Base-by-base conservation (phyloP, 2,329 filamentous ascomycete species). In the Setomelanomma holmii region DNA sequence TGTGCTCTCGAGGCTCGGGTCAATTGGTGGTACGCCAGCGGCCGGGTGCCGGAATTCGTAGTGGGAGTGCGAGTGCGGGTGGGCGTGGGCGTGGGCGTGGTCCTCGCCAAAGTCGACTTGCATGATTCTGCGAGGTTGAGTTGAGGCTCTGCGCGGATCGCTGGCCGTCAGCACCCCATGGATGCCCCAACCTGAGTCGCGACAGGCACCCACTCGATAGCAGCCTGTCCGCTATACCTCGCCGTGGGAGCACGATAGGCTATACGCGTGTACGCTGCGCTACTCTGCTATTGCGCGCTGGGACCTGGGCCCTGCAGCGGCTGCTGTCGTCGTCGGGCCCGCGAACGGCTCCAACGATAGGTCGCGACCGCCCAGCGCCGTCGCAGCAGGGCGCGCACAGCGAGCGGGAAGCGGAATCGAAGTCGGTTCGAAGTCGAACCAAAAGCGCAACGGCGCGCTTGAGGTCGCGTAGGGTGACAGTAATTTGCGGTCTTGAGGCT, bases 31-130 rank as follows among this genome's bases (percentile, higher is more conserved):
- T 57, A 67, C 63, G 53, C 63, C 65, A 49, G 55, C 48, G 22
- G 45, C 41, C 49, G 69, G 63, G 49, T 75, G 70, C 49, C 71
- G 69, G 53, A 74, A 74, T 55, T 75, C 66, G 64, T 72, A 73
- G 59, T 73, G 69, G 38, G 49, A 47, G 59, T 66, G 42, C 49
- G 45, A 47, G 59, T 66, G 42, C 46, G 45, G 57, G 60, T 64
- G 56, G 60, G 54, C 47, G 69, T 58, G 63, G 55, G 72, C 67
- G 30, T 71, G 61, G 51, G 56, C 64, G 57, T 72, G 56, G 43
- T 64, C 63, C 36, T 64, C 63, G 61, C 64, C 65, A 64, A 68
- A 75, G 64, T 73, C 71, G 61, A 74, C 71, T 58, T 75, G 72
- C 72, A 75, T 74, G 66, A 58, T 70, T 66, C 48, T 60, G 55